Evolutionary conservation across 768 basidiomycete species (phyloP), one percentile per base, ranked within the genome.

Genomic region (Pleurotus djamor): DNA sequence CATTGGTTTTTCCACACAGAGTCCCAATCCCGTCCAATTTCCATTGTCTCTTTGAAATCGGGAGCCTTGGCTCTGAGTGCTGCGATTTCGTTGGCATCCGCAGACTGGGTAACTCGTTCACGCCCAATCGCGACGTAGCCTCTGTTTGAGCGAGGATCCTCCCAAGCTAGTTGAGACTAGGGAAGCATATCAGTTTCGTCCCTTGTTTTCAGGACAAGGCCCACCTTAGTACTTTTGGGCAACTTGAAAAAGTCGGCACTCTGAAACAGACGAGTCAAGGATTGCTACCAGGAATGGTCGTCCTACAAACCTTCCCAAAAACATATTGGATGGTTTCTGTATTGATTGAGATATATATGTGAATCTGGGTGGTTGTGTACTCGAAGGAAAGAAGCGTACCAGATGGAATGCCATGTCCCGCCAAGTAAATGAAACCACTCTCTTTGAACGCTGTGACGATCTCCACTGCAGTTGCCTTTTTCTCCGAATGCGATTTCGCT

Each of bases 21-120:
- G 63, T 91, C 91, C 85, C 88, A 89, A 59, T 96, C 92, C 28
- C 89, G 81, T 34, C 94, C 92, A 48, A 96, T 94, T 70, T 96
- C 93, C 86, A 95, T 92, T 6, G 85, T 78, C 71, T 95, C 92
- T 71, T 93, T 92, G 73, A 74, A 85, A 68, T 93, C 92, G 0
- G 93, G 92, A 0, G 92, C 85, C 60, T 84, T 85, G 59, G 74
- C 76, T n/a, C 93, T 85, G 17, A 94, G 74, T 47, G 79, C 71
- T 48, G 86, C 87, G 64, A 95, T 94, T 73, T 92, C 91, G 14
- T 77, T 71, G 8, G 84, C 79, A 70, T 92, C 84, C 35, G 80
- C 75, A 28, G 87, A 86, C 61, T 89, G 88, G 0, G 90, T 91
- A 33, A 92, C 88, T 36, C 89, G 87, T 70, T 96, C 94, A 16